Evolutionary conservation across 495 filamentous ascomycete species (phyloP).

Genomic region (Trichodelitschia bisporula): DNA sequence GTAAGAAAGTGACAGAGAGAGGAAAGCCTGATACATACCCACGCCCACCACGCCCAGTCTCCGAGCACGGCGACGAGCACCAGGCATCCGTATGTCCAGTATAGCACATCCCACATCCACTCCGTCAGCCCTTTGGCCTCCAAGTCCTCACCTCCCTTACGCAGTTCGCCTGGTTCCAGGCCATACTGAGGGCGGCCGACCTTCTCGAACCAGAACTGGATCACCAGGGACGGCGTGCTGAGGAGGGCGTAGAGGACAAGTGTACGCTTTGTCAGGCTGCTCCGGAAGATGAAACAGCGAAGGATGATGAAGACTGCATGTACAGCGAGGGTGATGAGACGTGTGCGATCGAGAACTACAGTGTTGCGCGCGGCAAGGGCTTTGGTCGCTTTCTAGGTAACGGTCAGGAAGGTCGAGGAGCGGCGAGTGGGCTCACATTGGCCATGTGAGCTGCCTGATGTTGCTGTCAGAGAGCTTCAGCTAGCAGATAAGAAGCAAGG

Average conservation of each 20-base stretch:
- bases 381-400: conserved; percentile 70
- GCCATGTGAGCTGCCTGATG: no score
- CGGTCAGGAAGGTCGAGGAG: neutral
- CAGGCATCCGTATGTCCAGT: conserved; percentile 41
- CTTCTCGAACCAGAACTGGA: conserved; percentile 64
- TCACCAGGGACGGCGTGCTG: conserved; percentile 43
- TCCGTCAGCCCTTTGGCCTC: conserved; percentile 76
- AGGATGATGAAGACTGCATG: conserved; percentile 51
- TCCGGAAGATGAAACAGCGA: conserved; percentile 37
- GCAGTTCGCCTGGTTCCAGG: conserved; percentile 45
- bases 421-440: neutral
- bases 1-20: neutral
- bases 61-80: conserved; percentile 14
- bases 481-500: no score
- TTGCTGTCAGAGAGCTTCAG: no score
- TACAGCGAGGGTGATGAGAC: conserved; percentile 40
- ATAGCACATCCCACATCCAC: conserved; percentile 92
- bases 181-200: conserved; percentile 37
- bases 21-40: conserved; percentile 2
- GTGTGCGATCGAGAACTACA: conserved; percentile 47
- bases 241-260: conserved; percentile 46
- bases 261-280: conserved; percentile 24
- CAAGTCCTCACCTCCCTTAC: conserved; percentile 64
- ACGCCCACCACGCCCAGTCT: conserved; percentile 17
- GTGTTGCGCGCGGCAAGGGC: conserved; percentile 64